Evolutionary conservation across 495 filamentous ascomycete species (phyloP).

Genomic region (Podospora comata): DNA sequence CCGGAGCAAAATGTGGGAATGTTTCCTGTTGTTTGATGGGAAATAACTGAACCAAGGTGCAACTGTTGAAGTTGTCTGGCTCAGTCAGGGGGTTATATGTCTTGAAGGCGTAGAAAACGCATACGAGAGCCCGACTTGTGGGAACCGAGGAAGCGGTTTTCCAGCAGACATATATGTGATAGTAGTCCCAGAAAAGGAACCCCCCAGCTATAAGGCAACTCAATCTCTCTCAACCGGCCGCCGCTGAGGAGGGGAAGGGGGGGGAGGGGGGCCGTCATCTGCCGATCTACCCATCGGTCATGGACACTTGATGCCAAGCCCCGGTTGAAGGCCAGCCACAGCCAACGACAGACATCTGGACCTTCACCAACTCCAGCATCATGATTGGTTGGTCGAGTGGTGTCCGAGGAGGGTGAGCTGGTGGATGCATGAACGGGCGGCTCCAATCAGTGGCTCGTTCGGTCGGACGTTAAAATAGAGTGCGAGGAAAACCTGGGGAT

Average conservation of each 20-base stretch:
- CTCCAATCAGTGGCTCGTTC: conserved; percentile 9
- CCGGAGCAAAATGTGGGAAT: not conserved
- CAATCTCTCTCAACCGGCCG: not conserved
- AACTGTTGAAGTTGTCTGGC: conserved; percentile 35
- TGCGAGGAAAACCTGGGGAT: conserved; percentile 16
- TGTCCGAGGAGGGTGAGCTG: not conserved
- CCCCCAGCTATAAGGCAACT: not conserved
- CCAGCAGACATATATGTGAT: not conserved
- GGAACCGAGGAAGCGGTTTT: not conserved
- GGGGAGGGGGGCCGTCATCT: not conserved
- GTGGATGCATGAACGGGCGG: not conserved
- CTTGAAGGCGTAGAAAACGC: conserved; percentile 9
- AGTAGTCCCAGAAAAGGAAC: not conserved
- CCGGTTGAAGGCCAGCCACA: conserved; percentile 9
- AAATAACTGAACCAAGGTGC: conserved; percentile 8
- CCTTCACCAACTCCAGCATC: not conserved
- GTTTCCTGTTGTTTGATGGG: not conserved
- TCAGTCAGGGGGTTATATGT: conserved; percentile 17
- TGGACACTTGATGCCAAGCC: conserved; percentile 9
- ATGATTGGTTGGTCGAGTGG: not conserved
- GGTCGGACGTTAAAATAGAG: conserved; percentile 17
- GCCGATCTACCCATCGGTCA: conserved; percentile 11
- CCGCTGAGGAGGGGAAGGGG: no score
- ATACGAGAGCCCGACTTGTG: not conserved
- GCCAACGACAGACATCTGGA: not conserved